phyloP scores from a whole-genome alignment of 441 rosid species.

The Gossypium aridum region DNA sequence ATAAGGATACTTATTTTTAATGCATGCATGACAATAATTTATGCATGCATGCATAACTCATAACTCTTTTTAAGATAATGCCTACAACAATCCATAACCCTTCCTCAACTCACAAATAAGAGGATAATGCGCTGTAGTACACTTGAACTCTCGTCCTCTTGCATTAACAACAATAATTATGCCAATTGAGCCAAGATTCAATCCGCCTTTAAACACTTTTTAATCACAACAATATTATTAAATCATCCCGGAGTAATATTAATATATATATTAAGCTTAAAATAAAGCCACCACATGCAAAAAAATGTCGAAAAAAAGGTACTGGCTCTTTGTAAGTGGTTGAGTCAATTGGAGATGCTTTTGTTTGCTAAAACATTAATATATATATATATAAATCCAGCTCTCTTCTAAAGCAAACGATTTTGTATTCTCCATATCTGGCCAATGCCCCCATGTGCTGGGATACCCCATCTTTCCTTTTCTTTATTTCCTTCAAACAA shows the following conservation, averaged over 20 bases:
- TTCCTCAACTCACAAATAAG: too few species aligned
- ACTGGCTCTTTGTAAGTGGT: conserved; percentile 18
- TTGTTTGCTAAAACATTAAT: conserved; percentile 6
- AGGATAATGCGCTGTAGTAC: rapidly evolving
- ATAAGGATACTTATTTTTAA: too few species aligned
- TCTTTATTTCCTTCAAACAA: neutral
- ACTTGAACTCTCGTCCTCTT: too few species aligned
- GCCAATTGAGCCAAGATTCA: too few species aligned
- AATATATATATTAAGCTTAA: neutral
- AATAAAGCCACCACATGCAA: conserved; percentile 2
- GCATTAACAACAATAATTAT: too few species aligned
- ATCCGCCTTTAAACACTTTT: too few species aligned
- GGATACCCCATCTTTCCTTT: conserved; percentile 20
- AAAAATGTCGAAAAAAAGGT: neutral
- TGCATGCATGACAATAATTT: too few species aligned
- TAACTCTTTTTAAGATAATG: too few species aligned
- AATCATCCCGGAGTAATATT: too few species aligned
- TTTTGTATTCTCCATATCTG: conserved; percentile 23
- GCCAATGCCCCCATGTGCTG: conserved; percentile 52
- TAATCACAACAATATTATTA: too few species aligned
- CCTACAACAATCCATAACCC: rapidly evolving
- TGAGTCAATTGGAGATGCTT: conserved; percentile 33
- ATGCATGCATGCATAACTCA: too few species aligned
- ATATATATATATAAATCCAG: neutral
- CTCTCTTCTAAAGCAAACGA: neutral